A percentile compares a stretch with the other conserved stretches of the same genome.
phyloP scores from a whole-genome alignment of 768 basidiomycete genomes.

The Strobilomyces dryophilus region DNA sequence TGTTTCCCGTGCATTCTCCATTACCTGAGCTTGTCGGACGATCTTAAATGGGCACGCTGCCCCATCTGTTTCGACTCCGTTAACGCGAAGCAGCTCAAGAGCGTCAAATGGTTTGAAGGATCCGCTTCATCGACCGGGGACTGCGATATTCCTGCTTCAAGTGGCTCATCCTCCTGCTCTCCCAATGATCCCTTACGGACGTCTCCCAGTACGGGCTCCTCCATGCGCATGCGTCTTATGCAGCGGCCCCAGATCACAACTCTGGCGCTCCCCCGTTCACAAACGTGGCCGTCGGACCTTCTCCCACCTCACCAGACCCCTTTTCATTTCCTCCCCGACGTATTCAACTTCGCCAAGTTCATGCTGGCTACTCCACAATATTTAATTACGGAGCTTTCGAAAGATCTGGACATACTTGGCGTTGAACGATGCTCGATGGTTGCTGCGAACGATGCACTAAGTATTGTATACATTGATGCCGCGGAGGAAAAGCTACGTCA shows the following conservation, averaged over 20 bases:
- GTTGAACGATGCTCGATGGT: constrained; percentile 63
- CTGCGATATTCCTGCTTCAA: constrained; percentile 19
- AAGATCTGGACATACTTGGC: constrained; percentile 68
- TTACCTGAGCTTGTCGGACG: constrained; percentile 80
- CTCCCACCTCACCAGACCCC: constrained; percentile 90
- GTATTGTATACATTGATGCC: constrained; percentile 72
- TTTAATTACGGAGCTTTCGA: constrained; percentile 67
- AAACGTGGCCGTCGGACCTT: constrained; percentile 92
- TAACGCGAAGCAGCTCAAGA: constrained; percentile 85
- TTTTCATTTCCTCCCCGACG: constrained; percentile 94
- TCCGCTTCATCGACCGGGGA: constrained; percentile 32
- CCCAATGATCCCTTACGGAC: constrained; percentile 34
- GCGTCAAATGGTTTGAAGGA: constrained; percentile 84
- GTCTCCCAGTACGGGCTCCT: constrained; percentile 50
- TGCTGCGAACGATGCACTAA: constrained; percentile 72
- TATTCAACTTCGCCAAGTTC: constrained; percentile 83
- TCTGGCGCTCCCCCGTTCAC: constrained; percentile 86
- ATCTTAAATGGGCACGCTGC: constrained; percentile 83
- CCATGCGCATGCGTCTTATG: constrained; percentile 81
- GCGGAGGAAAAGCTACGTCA: constrained; percentile 73
- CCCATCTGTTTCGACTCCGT: constrained; percentile 97
- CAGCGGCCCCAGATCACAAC: constrained; percentile 94
- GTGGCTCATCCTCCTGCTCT: constrained; percentile 44
- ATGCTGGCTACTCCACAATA: constrained; percentile 93
- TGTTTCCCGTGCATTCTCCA: constrained; percentile 95